These are phyloP conservation scores for Trichoderma breve DNA, from an alignment of 2,329 filamentous ascomycete genomes.

Conservation along the genomic window DNA sequence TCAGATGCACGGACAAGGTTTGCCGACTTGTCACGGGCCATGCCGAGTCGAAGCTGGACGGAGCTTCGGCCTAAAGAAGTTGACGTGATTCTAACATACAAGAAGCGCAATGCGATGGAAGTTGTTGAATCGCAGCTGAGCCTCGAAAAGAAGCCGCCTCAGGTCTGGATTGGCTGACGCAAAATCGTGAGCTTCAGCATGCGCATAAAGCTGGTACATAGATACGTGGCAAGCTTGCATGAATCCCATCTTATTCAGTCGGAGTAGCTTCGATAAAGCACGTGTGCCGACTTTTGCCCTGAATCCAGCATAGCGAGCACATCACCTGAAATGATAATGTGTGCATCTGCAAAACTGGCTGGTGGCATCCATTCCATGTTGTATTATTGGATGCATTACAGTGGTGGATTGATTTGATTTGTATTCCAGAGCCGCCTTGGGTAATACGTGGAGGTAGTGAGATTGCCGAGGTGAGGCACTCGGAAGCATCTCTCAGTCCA, in stretches of 20 bases:
- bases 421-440: neutral
- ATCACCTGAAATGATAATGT: neutral
- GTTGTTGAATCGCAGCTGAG: neutral
- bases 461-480: neutral
- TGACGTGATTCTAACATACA: neutral
- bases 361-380: neutral
- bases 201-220: too few species aligned
- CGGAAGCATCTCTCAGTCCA: neutral
- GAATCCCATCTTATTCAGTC: neutral
- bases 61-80: neutral
- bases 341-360: neutral
- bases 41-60: neutral
- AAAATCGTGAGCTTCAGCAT: neutral
- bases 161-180: neutral
- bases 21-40: neutral
- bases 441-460: neutral
- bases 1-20: neutral
- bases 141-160: neutral
- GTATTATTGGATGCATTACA: neutral
- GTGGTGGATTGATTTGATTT: neutral
- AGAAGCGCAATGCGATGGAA: neutral
- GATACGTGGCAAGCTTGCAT: neutral
- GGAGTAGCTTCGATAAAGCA: neutral
- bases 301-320: neutral
- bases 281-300: neutral